Conservation (phyloP, 2,329 filamentous ascomycete species). For the Exophiala phaeomuriformis region DNA sequence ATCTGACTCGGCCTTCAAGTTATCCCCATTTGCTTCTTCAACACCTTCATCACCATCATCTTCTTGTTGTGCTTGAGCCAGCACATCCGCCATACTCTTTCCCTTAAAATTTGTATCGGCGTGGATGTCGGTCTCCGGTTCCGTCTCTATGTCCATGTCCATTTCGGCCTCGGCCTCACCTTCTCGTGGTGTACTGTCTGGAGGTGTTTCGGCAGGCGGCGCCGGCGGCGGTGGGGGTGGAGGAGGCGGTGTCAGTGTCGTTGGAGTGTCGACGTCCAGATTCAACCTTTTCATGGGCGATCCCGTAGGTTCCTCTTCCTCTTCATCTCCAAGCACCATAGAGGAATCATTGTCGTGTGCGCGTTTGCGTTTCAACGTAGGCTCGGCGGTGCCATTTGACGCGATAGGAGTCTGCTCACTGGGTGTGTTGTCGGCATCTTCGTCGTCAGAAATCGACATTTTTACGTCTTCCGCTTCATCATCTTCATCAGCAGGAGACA, state of each 20-base stretch:
- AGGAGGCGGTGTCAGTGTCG: constrained; percentile 21
- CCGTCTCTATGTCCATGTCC: constrained; percentile 11
- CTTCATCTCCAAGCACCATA: constrained; percentile 19
- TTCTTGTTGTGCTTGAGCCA: constrained; percentile 26
- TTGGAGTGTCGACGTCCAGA: constrained; percentile 12
- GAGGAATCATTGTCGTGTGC: constrained; percentile 20
- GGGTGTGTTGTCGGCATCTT: constrained; percentile 34
- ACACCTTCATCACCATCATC: constrained; percentile 19
- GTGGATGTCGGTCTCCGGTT: constrained; percentile 23
- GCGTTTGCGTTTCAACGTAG: constrained; percentile 58
- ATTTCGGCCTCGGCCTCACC: constrained; percentile 3
- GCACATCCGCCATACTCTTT: constrained; percentile 28
- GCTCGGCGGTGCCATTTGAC: constrained; percentile 17
- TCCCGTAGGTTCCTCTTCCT: constrained; percentile 16
- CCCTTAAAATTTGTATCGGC: constrained; percentile 27
- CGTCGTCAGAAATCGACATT: constrained; percentile 38
- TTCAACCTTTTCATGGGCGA: constrained; percentile 24
- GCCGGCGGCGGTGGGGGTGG: constrained; percentile 31
- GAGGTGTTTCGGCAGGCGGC: constrained; percentile 24
- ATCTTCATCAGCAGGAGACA: constrained; percentile 22
- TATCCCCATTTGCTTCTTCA: constrained; percentile 3
- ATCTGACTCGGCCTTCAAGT: constrained; percentile 3
- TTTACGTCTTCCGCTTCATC: constrained; percentile 32
- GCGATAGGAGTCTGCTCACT: constrained; percentile 15
- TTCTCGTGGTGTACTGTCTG: constrained; percentile 21